Base-by-base conservation (phyloP, 73 alveolate genomes). In the Tetrahymena borealis region DNA sequence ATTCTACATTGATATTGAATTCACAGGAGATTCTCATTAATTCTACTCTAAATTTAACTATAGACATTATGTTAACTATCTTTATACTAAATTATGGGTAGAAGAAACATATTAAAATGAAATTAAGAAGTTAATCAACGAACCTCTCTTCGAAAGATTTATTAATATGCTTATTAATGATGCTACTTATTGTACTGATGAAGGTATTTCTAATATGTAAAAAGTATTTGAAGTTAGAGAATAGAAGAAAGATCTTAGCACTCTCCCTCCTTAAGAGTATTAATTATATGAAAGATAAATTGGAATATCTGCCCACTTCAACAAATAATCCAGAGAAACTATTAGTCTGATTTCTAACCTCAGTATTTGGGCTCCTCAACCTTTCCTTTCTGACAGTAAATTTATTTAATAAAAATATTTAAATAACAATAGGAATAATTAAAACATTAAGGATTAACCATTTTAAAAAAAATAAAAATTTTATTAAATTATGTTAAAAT, bases 31-130 rank as follows among this genome's bases (percentile, higher is more conserved):
- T 0, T 42, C 92, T 28, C 77, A 93, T 11, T 91, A 94, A 96
- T 97, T 94, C 77, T 97, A 94, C 94, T 95, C 94, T 32, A 97
- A 97, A 91, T 97, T 97, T 94, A 40, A 93, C 33, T 97, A 97
- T 91, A 43, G 99, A 38, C 97, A 94, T 91, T 94, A 96, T 79
- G 94, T 96, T 35, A 79, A 95, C 20, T 31, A 91, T 18, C 78
- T 97, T 20, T 96, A 96, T 94, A 91, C 91, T 85, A 78, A 95
- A 78, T 90, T 93, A n/a, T 97, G 99, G 99, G 91, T 91, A 38
- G 31, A 20, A 32, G 94, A 94, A 39, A 37, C 39, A 3, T 97
- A 91, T 92, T 92, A 94, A 42, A 40, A 92, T 32, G 78, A 92
- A 79, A 91, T 94, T 13, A 78, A 78, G 35, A 91, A 78, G 32